Evolutionary conservation across 2,329 filamentous ascomycete genomes (phyloP).

Genomic region (Xylaria sp.): DNA sequence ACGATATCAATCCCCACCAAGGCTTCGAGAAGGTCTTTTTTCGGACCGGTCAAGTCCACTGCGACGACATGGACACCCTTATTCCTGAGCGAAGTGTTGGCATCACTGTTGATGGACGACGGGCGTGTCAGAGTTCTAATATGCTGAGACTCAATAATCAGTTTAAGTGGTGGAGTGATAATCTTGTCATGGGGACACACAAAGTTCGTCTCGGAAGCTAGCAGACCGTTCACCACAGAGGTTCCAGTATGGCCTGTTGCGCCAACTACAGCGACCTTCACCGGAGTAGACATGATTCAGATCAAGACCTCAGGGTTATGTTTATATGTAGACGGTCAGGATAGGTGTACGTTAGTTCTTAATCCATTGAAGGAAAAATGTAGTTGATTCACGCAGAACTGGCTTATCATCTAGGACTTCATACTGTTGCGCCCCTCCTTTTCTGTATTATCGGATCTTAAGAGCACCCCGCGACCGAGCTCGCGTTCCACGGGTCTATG

Average conservation of each 20-base stretch:
- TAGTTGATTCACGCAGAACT: too few species aligned
- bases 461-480: too few species aligned
- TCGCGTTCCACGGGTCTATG: too few species aligned
- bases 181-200: slow-evolving; percentile 27
- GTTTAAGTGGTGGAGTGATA: background rate
- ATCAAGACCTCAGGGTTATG: too few species aligned
- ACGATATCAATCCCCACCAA: slow-evolving; percentile 49
- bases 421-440: too few species aligned
- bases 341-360: too few species aligned
- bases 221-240: slow-evolving; percentile 43
- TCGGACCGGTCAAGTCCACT: slow-evolving; percentile 45
- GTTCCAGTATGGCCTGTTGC: slow-evolving; percentile 47
- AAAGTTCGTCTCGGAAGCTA: slow-evolving; percentile 35
- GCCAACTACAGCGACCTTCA: slow-evolving; percentile 42
- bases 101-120: slow-evolving; percentile 50
- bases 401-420: too few species aligned
- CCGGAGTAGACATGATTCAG: slow-evolving; percentile 12
- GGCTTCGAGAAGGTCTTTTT: slow-evolving; percentile 45
- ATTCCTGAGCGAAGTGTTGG: slow-evolving; percentile 42
- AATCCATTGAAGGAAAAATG: too few species aligned
- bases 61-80: slow-evolving; percentile 47
- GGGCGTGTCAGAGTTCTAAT: slow-evolving; percentile 51
- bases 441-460: too few species aligned
- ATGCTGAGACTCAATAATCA: slow-evolving; percentile 40
- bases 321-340: too few species aligned